Evolutionary conservation across 108 stramenopile genomes (phyloP), one percentile per base, ranked within the genome.

Genomic region (Cyclotella distinguenda): DNA sequence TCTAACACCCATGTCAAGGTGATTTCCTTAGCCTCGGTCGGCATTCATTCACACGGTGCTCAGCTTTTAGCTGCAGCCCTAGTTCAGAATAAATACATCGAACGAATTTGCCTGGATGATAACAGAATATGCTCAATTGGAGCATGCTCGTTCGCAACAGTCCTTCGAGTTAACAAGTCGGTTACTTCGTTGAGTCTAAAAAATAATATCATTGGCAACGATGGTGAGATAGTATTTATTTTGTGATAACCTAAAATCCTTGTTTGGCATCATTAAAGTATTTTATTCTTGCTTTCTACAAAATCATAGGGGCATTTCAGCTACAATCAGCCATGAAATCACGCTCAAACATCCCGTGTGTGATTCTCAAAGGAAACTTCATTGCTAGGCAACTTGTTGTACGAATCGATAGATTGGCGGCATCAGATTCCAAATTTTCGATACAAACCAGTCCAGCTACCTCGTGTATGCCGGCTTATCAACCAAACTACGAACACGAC

Each of bases 1-100:
- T 55, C 54, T 9, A 55, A 55, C 22, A 55, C 54, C 13, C 54
- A 55, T 36, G 54, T 55, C 35, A 55, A 55, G 22, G 34, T 19
- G 1, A 32, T 55, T 6, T 55, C 7, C 34, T 55, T 55, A 19
- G 54, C 34, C 19, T 55, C 54, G 6, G 28, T 36, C 4, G 11
- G 22, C 18, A 36, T 35, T 0, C 54, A 18, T 19, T 55, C 54
- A 1, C 19, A 55, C 18, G 25, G 26, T 35, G 54, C 34, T 18
- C 54, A 55, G 54, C 19, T 55, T 55, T 21, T 55, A 21, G 54
- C 54, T 0, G 34, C 54, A 15, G 54, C 54, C 19, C 54, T 55
- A 19, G 34, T 55, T 10, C 54, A 55, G 34, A 55, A 55, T 36
- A 36, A n/a, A 13, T 19, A 2, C 0, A 0, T 55, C 2, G 54